Conservation (phyloP, 495 filamentous ascomycete species). For the Astrothelium subdiscretum region DNA sequence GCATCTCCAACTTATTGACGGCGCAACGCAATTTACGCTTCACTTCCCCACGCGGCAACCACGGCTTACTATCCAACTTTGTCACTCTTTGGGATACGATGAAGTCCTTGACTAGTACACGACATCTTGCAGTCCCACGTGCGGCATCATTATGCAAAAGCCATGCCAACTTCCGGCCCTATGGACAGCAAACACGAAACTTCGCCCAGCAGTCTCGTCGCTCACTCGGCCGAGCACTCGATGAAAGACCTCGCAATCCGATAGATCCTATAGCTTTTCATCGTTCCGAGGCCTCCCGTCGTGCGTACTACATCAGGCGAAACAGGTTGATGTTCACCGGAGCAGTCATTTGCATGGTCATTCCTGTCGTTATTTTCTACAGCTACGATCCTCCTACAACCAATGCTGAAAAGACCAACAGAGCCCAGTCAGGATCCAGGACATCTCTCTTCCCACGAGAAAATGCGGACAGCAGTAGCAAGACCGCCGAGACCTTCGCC, state of each 20-base stretch:
- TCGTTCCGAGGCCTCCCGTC: constrained; percentile 28
- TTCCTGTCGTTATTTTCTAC: constrained; percentile 30
- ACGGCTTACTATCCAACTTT: too few relatives aligned
- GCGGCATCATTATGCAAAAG: neutral
- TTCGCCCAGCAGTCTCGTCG: neutral
- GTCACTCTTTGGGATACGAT: too few relatives aligned
- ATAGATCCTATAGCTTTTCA: constrained; percentile 37
- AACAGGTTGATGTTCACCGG: constrained; percentile 38
- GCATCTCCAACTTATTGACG: too few relatives aligned
- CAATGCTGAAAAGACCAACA: constrained; percentile 15
- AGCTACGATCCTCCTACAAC: constrained; percentile 30
- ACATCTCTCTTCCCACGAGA: constrained; percentile 1
- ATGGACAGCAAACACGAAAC: neutral
- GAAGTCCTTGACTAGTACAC: too few relatives aligned
- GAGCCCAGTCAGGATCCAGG: constrained; percentile 5
- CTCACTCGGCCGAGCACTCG: neutral
- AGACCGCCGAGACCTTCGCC: constrained; percentile 21
- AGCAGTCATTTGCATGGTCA: constrained; percentile 34
- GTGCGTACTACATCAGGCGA: constrained; percentile 35
- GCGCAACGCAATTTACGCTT: too few relatives aligned
- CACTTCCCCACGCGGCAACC: too few relatives aligned
- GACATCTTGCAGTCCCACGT: neutral
- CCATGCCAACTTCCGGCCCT: neutral
- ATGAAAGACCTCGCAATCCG: constrained; percentile 15
- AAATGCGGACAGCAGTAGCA: constrained; percentile 11